Evolutionary conservation across 129 eudicot species (phyloP), one percentile per base, ranked within the genome.

Genomic region (Calendula officinalis): DNA sequence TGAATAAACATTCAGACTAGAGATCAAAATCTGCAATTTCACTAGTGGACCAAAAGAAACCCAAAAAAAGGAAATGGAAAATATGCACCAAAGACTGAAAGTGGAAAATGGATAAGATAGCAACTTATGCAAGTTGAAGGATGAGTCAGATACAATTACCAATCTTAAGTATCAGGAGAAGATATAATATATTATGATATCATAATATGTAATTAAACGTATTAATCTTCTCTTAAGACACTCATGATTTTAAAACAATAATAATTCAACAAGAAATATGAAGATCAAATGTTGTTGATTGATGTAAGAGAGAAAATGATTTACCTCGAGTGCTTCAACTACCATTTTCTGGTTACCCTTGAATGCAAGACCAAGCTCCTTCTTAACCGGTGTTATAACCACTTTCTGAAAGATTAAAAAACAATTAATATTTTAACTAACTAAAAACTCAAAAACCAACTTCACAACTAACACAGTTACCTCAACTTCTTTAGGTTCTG

Each of bases 401-500:
- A 80, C 46, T 86, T 82, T 82, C 86, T 82, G 69, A 5, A 50
- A 70, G 2, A 17, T 1, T 53, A 35, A 45, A 12, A 1, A 1
- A 38, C 3, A 11, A 45, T 68, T 51, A 80, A 67, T 35, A 32
- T n/a, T n/a, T 11, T 16, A 48, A 35, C n/a, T 7, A 11, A 46
- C 40, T 35, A 15, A 7, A 33, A 64, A 64, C 13, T 14, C 8
- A 2, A 62, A 17, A 51, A 22, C 1, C 13, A 71, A 40, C 12
- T 14, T 42, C 22, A 47, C 4, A 41, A 32, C 35, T 22, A 33
- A 27, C 56, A 39, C 3, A n/a, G 39, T 14, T 41, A 82, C 95
- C 95, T 86, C 95, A 3, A 80, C 86, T 83, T 86, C 94, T 68
- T 72, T 82, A 44, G 89, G 89, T 77, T 77, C 77, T 37, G 78